These are phyloP conservation scores for Colletotrichum phormii DNA, from an alignment of 2,329 filamentous ascomycete species.

Conservation along the genomic window DNA sequence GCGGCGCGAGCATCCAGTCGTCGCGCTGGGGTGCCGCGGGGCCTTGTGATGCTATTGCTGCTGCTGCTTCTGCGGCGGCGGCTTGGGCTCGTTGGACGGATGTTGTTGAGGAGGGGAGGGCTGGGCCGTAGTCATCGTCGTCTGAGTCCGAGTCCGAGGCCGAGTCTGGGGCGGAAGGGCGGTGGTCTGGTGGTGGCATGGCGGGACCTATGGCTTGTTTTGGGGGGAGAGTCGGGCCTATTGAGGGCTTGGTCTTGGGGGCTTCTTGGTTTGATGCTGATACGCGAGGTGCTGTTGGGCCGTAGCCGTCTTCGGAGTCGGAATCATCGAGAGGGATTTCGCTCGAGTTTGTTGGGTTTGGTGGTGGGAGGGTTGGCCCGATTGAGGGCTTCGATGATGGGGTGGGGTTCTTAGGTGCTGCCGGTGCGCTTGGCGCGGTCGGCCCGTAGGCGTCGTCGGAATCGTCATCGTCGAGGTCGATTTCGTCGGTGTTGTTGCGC, in stretches of 20 bases:
- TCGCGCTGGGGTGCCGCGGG: conserved; percentile 74
- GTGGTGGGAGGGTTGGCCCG: conserved; percentile 42
- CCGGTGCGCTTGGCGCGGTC: conserved; percentile 40
- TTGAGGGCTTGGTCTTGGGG: conserved; percentile 37
- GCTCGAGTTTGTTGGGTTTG: conserved; percentile 47
- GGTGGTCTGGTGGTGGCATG: conserved; percentile 54
- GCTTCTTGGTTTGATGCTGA: conserved; percentile 35
- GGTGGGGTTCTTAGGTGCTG: conserved; percentile 14
- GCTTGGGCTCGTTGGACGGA: conserved; percentile 47
- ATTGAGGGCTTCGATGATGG: conserved; percentile 38
- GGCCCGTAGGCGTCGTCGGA: conserved; percentile 57
- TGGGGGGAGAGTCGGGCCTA: conserved; percentile 43
- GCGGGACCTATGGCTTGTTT: conserved; percentile 55
- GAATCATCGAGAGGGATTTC: conserved; percentile 54
- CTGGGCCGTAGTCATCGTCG: conserved; percentile 70
- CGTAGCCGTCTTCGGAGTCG: conserved; percentile 50
- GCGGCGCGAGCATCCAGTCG: conserved; percentile 85
- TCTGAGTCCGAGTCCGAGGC: conserved; percentile 53
- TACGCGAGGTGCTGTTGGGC: conserved; percentile 37
- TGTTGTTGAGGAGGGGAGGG: conserved; percentile 60
- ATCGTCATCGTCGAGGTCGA: conserved; percentile 57
- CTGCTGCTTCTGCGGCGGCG: conserved; percentile 48
- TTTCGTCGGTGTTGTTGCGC: conserved; percentile 66
- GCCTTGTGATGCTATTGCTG: conserved; percentile 42
- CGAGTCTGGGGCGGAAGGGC: conserved; percentile 43